phyloP scores from a whole-genome alignment of 1,284 basidiomycete species.

The Naganishia sp. region DNA sequence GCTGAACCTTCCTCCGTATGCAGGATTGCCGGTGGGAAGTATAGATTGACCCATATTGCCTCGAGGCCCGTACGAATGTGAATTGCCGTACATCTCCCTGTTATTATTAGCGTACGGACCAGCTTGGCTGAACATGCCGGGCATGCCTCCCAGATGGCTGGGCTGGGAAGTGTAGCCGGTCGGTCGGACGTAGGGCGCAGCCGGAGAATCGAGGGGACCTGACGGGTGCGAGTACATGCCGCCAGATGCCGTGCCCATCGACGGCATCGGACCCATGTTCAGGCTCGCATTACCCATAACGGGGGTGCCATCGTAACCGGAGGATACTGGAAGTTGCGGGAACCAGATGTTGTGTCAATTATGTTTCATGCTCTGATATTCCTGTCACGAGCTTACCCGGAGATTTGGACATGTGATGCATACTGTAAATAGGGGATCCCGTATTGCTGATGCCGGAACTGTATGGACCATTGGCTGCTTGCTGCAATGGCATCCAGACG shows the following conservation, averaged over 20 bases:
- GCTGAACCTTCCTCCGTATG: conserved; percentile 20
- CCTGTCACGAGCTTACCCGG: conserved; percentile 7
- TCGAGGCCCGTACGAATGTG: conserved; percentile 7
- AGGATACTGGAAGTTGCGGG: conserved; percentile 2
- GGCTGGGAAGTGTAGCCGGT: conserved; percentile 12
- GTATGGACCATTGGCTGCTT: conserved; percentile 3
- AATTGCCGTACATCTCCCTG: conserved; percentile 22
- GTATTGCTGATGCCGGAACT: conserved; percentile 15
- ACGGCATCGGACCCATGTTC: conserved; percentile 1
- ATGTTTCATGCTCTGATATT: background rate
- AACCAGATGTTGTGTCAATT: background rate
- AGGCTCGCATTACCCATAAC: conserved; percentile 1
- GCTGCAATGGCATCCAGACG: conserved; percentile 34
- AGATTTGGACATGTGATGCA: conserved; percentile 24
- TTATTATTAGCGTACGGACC: conserved; percentile 6
- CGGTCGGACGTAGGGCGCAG: conserved; percentile 29
- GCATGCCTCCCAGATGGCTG: conserved; percentile 19
- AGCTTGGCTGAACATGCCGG: conserved; percentile 10
- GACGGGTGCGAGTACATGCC: conserved; percentile 33
- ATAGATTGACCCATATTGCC: conserved; percentile 23
- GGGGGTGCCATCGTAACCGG: conserved; percentile 20
- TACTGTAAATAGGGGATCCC: conserved; percentile 19
- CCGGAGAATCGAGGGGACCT: conserved; percentile 29
- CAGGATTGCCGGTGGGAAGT: conserved; percentile 6
- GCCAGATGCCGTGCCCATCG: background rate